A percentile compares a stretch with the other conserved stretches of the same genome.
These are phyloP conservation scores for Aphanomyces astaci DNA, from an alignment of 352 stramenopile species.

Conservation along the genomic window DNA sequence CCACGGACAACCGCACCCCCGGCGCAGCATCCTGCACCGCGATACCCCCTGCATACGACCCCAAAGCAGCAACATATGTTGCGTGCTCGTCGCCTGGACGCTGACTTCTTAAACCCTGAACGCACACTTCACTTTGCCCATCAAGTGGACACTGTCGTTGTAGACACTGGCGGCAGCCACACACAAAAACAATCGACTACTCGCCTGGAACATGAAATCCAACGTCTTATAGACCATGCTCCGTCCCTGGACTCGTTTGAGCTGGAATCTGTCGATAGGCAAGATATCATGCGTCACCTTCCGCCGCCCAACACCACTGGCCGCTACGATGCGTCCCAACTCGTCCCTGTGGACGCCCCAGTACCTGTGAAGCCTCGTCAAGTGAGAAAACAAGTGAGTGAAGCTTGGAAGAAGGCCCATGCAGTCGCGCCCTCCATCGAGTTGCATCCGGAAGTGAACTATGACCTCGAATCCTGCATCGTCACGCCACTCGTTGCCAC, in stretches of 20 bases:
- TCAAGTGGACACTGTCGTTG: neutral
- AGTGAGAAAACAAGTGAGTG: conserved; percentile 16
- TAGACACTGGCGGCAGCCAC: neutral
- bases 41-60: neutral
- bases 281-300: neutral
- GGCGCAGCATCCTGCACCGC: neutral
- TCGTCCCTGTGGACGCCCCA: conserved; percentile 3
- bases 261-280: neutral
- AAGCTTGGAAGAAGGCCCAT: conserved; percentile 7
- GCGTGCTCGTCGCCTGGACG: neutral
- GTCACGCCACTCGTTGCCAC: neutral
- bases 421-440: neutral
- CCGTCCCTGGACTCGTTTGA: neutral
- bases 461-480: neutral
- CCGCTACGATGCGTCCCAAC: neutral
- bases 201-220: neutral
- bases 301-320: neutral
- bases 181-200: neutral
- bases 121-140: conserved; percentile 1
- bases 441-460: neutral
- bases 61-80: neutral
- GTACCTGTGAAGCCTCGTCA: conserved; percentile 5
- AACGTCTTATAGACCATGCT: neutral
- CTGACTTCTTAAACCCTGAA: conserved; percentile 3
- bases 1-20: neutral